These are phyloP conservation scores for Lactarius indigo DNA, from an alignment of 768 basidiomycete genomes.

Conservation along the genomic window DNA sequence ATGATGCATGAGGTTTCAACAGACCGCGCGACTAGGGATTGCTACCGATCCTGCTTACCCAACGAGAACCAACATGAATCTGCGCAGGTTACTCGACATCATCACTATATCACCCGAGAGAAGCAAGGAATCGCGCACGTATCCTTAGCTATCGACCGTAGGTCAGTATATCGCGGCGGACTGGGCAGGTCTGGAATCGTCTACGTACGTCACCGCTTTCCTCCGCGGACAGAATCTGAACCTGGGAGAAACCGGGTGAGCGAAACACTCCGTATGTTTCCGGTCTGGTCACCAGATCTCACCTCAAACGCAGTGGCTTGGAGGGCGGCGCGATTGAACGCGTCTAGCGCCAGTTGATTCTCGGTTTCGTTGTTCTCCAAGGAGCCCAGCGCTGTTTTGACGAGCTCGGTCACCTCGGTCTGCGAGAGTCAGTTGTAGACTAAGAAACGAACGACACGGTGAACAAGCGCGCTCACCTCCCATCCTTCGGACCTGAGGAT, in stretches of 20 bases:
- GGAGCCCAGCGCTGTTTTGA: constrained; percentile 10
- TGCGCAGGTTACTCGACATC: not conserved
- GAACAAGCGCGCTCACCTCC: not conserved
- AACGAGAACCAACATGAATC: constrained; percentile 20
- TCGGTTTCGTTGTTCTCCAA: constrained; percentile 3
- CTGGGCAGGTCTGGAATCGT: not conserved
- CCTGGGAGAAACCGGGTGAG: not conserved
- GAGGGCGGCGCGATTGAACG: constrained; percentile 3
- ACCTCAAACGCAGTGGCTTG: constrained; percentile 10
- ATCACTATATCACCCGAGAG: not conserved
- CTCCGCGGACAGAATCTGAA: constrained; percentile 14
- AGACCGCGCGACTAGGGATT: not conserved
- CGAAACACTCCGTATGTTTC: not conserved
- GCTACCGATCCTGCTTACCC: not conserved
- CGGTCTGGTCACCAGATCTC: not conserved
- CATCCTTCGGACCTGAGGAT: constrained; percentile 10
- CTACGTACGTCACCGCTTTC: constrained; percentile 14
- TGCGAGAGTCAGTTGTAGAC: not conserved
- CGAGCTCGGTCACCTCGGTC: constrained; percentile 3
- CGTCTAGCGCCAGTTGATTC: not conserved
- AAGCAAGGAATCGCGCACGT: constrained; percentile 7
- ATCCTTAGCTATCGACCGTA: constrained; percentile 2
- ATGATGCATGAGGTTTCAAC: not conserved
- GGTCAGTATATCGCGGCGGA: not conserved
- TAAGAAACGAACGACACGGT: not conserved